Conservation (phyloP, 805 yeast genomes). For the Lachancea nothofagi region DNA sequence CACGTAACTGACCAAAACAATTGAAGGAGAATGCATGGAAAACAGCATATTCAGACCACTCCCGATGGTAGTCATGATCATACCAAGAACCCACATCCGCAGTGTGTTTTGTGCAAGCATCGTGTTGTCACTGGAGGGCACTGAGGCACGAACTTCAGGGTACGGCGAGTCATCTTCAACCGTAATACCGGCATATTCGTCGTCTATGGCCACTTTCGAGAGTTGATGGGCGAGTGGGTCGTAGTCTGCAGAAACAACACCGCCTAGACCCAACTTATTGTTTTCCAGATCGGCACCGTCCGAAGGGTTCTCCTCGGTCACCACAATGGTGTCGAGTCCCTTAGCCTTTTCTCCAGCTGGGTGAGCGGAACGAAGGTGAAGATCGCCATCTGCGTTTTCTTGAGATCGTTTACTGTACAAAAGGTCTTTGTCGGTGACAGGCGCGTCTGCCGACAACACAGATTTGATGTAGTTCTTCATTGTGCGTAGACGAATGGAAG, state of each 20-base stretch:
- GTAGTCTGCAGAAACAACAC: slow-evolving; percentile 3
- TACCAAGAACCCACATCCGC: slow-evolving; percentile 50
- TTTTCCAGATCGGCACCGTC: slow-evolving; percentile 5
- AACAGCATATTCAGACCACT: slow-evolving; percentile 57
- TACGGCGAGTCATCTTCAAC: slow-evolving; percentile 45
- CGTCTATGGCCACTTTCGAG: slow-evolving; percentile 8
- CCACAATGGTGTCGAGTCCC: slow-evolving; percentile 4
- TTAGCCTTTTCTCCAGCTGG: slow-evolving; percentile 1
- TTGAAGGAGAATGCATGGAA: slow-evolving; percentile 49
- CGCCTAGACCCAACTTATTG: slow-evolving; percentile 3
- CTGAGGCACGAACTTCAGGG: slow-evolving; percentile 62
- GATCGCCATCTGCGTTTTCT: slow-evolving; percentile 1
- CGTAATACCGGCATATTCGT: slow-evolving; percentile 13
- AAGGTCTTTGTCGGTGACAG: slow-evolving; percentile 11
- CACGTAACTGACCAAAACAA: slow-evolving; percentile 46
- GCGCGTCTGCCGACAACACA: slow-evolving; percentile 9
- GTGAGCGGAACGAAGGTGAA: not conserved
- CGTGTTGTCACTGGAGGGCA: slow-evolving; percentile 53
- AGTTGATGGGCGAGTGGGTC: slow-evolving; percentile 10
- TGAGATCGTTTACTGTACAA: slow-evolving; percentile 1
- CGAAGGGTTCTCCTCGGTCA: slow-evolving; percentile 8
- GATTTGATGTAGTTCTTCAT: slow-evolving; percentile 6
- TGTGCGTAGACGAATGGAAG: not conserved
- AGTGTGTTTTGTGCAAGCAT: slow-evolving; percentile 44
- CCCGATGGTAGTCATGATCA: slow-evolving; percentile 51